A percentile compares a stretch with the other conserved stretches of the same genome.
These are phyloP conservation scores for Pichia thaimueangensis DNA, from an alignment of 805 yeast genomes.

Conservation along the genomic window DNA sequence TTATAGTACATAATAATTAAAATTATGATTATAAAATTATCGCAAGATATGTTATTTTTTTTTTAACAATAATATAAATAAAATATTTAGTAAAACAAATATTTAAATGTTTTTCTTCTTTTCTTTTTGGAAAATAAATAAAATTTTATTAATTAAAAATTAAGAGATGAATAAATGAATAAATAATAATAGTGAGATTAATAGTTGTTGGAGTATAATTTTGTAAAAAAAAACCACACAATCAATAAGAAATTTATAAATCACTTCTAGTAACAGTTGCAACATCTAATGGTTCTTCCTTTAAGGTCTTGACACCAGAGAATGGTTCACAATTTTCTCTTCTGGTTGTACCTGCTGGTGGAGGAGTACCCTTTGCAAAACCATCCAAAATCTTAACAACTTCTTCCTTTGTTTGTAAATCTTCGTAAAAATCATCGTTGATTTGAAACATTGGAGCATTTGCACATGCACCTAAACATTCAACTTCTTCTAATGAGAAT, in stretches of 20 bases:
- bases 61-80: background rate
- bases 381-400: conserved; percentile 55
- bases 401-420: conserved; percentile 57
- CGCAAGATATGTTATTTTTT: too few relatives aligned
- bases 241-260: conserved; percentile 35
- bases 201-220: too few relatives aligned
- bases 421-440: conserved; percentile 80
- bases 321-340: conserved; percentile 74
- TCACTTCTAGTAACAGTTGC: conserved; percentile 67
- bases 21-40: too few relatives aligned
- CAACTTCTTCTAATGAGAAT: conserved; percentile 82
- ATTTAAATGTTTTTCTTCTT: background rate
- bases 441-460: conserved; percentile 86
- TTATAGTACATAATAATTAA: too few relatives aligned
- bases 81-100: too few relatives aligned
- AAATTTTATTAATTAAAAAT: too few relatives aligned
- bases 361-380: conserved; percentile 56
- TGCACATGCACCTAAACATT: conserved; percentile 88
- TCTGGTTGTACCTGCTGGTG: conserved; percentile 57
- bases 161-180: conserved; percentile 1
- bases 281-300: conserved; percentile 62
- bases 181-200: background rate
- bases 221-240: background rate
- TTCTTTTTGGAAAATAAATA: background rate
- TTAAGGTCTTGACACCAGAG: conserved; percentile 59